Evolutionary conservation across 345 rosid species (phyloP), one percentile per base, ranked within the genome.

Genomic region (Passiflora organensis): DNA sequence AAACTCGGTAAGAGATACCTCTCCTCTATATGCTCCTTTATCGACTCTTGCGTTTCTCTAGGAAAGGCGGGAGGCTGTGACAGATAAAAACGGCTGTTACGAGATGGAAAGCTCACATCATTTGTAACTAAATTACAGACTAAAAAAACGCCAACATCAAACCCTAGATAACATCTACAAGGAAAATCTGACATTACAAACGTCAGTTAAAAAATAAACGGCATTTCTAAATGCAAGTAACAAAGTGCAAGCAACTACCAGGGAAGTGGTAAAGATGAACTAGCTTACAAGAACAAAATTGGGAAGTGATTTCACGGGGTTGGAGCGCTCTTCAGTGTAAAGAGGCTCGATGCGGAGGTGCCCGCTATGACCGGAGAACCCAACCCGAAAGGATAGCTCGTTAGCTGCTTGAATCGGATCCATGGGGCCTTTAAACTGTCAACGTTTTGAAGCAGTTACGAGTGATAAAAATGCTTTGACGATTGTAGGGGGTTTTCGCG

Each of bases 51-150:
- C 15, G 93, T 86, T 67, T 88, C 95, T 77, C 73, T 79, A n/a
- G 82, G 72, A 67, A 91, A 91, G 20, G 96, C 96, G 56, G 98
- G 98, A 23, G 98, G 98, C 98, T 91, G 82, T 69, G 19, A 37
- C 23, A 6, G 15, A 36, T n/a, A 18, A 17, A 53, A 36, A 12
- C 21, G 51, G 13, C 13, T 19, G 51, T 11, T 22, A 21, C 13
- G 13, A 41, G 3, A 11, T 12, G 4, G 43, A 5, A 47, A 47
- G 24, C 19, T 43, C 17, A 24, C 12, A 28, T 28, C 34, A 28
- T 8, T 28, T 2, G 3, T 28, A 28, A 2, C n/a, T n/a, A 2
- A 3, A 2, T 28, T 28, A 3, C 34, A 28, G 8, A 28, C 5
- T 8, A 2, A 3, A 28, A 28, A 8, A 28, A 8, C 34, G 8